These are phyloP conservation scores for Zygoascus sp. DNA, from an alignment of 1,139 yeast genomes.

Conservation along the genomic window DNA sequence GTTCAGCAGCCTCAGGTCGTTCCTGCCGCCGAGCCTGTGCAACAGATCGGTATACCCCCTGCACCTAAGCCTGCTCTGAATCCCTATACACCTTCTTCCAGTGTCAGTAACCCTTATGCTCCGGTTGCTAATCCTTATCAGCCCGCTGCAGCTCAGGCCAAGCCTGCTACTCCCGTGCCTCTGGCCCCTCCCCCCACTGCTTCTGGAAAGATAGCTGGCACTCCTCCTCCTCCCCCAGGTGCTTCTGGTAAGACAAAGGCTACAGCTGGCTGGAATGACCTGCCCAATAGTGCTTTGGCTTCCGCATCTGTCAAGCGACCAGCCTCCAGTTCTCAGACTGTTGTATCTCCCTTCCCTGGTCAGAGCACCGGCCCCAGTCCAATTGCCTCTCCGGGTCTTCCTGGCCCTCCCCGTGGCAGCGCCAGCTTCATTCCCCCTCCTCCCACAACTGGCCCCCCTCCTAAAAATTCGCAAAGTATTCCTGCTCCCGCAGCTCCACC, in stretches of 20 bases:
- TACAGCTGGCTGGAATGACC: slow-evolving; percentile 91
- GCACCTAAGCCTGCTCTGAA: slow-evolving; percentile 15
- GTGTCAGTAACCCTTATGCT: slow-evolving; percentile 16
- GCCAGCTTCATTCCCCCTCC: slow-evolving; percentile 24
- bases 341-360: slow-evolving; percentile 33
- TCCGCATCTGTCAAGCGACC: slow-evolving; percentile 47
- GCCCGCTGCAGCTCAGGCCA: slow-evolving; percentile 20
- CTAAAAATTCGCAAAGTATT: slow-evolving; percentile 10
- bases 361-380: slow-evolving; percentile 30
- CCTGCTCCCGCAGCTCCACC: slow-evolving; percentile 15
- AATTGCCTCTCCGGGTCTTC: slow-evolving; percentile 24
- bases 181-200: slow-evolving; percentile 23
- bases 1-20: slow-evolving; percentile 13
- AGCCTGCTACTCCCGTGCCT: slow-evolving; percentile 17
- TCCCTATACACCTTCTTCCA: slow-evolving; percentile 13
- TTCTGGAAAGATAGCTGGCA: slow-evolving; percentile 32
- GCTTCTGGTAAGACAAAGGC: slow-evolving; percentile 45
- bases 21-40: no score
- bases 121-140: slow-evolving; percentile 16
- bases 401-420: slow-evolving; percentile 23
- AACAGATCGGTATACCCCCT: no score
- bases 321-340: slow-evolving; percentile 42
- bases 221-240: slow-evolving; percentile 29
- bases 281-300: slow-evolving; percentile 54
- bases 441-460: slow-evolving; percentile 32